Evolutionary conservation across 176 grass and related monocot genomes (phyloP).

Genomic region (Aegilops sharonensis): DNA sequence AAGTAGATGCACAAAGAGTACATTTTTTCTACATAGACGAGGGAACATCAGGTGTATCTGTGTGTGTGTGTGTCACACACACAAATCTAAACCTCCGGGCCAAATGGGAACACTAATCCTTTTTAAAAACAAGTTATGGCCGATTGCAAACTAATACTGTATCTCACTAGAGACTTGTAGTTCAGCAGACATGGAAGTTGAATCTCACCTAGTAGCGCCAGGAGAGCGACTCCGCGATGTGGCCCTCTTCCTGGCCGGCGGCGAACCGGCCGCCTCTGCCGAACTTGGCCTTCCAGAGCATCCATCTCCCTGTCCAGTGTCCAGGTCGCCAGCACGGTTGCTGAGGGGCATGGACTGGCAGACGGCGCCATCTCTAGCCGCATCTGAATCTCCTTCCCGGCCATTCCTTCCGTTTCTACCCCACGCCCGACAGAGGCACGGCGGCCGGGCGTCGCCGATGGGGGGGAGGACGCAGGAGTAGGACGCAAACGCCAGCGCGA

Average conservation of each 20-base stretch:
- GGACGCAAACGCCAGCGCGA: too few species aligned
- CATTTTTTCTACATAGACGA: background rate
- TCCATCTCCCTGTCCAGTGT: constrained; percentile 83
- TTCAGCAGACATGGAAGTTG: too few species aligned
- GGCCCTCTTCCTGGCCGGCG: constrained; percentile 49
- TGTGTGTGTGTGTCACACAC: too few species aligned
- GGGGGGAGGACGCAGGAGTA: too few species aligned
- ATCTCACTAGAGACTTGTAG: background rate
- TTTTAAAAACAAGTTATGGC: too few species aligned
- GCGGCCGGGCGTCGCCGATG: background rate
- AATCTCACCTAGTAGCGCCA: constrained; percentile 21
- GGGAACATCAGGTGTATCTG: background rate
- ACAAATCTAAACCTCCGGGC: background rate
- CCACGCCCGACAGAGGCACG: background rate
- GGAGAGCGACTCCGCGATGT: constrained; percentile 64
- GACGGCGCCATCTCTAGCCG: constrained; percentile 66
- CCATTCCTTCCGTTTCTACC: background rate
- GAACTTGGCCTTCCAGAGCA: constrained; percentile 59
- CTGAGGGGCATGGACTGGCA: constrained; percentile 64
- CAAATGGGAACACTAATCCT: too few species aligned
- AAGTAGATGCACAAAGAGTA: background rate
- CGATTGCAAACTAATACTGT: too few species aligned
- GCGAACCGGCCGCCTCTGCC: background rate
- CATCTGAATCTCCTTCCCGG: constrained; percentile 93
- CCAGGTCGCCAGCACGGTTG: constrained; percentile 54